Base-by-base conservation (phyloP, 441 rosid species). In the Daphne laureola region DNA sequence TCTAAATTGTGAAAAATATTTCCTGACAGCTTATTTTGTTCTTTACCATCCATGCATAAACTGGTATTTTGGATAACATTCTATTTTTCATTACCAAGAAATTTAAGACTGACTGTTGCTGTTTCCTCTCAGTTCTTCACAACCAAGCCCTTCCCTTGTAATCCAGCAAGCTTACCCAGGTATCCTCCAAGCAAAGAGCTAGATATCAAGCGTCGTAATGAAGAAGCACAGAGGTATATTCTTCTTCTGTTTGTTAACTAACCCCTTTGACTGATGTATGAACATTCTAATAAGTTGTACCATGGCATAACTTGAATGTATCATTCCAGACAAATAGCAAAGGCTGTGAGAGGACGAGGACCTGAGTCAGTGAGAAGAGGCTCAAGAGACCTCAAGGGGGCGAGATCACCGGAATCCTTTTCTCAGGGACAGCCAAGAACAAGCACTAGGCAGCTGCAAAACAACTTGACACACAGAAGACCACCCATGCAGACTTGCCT, bases 161-260 rank as follows among this genome's bases (percentile, higher is more conserved):
- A 76, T 63, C 83, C 89, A 65, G 73, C 79, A 51, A 62, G 41
- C 60, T 62, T 84, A 54, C 92, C 86, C 17, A 79, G 68, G 64
- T 82, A 82, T 53, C 73, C 83, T 46, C 89, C 92, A 15, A 73
- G 83, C 73, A 82, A 84, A 63, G 92, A 84, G 55, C 74, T 82
- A 8, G 82, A 84, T 41, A 81, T 80, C 58, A 84, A 82, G 67
- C 57, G 74, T 41, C 84, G 84, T 12, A 55, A 73, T 27, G 77
- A 79, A 59, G 86, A 75, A 76, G 78, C 74, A 51, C 78, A 72
- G 78, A 75, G 70, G 92, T 82, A 74, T 12, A 74, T 12, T 62
- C 11, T 16, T 42, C 16, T 21, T 21, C 25, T 21, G 25, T 21
- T 21, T 3, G 25, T 21, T 2, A 3, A 21, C 38, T 2, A 3